Conservation (phyloP, 345 rosid species). For the Populus ilicifolia region DNA sequence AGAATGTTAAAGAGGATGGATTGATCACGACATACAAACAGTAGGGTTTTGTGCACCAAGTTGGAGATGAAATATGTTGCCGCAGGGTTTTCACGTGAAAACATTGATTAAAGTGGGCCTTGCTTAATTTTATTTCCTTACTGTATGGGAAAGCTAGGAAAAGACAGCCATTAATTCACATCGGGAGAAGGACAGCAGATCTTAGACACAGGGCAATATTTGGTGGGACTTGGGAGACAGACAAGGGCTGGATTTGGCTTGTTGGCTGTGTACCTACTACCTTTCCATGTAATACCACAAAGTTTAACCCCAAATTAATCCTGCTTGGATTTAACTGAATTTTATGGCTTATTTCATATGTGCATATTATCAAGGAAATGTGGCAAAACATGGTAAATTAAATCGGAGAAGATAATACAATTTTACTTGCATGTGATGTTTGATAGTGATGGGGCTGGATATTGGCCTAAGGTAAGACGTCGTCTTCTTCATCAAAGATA, state of each 20-base stretch:
- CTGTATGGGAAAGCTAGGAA: not conserved
- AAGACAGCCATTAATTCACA: constrained; percentile 16
- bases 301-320: not conserved
- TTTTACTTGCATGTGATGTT: too few species aligned
- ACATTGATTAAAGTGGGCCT: not conserved
- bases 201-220: not conserved
- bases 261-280: not conserved
- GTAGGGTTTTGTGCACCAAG: not conserved
- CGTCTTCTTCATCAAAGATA: too few species aligned
- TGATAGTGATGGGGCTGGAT: too few species aligned
- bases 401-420: too few species aligned
- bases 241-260: not conserved
- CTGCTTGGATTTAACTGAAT: not conserved
- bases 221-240: constrained; percentile 12
- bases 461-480: too few species aligned
- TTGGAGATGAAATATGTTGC: not conserved
- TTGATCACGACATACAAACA: too few species aligned
- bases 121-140: not conserved
- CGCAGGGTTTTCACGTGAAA: constrained; percentile 31
- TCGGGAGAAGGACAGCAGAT: constrained; percentile 21
- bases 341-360: not conserved
- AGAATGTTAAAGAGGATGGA: too few species aligned
- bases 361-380: not conserved
- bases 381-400: too few species aligned
- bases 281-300: not conserved